phyloP scores from a whole-genome alignment of 169 alveolate genomes.

The Haemoproteus tartakovskyi region DNA sequence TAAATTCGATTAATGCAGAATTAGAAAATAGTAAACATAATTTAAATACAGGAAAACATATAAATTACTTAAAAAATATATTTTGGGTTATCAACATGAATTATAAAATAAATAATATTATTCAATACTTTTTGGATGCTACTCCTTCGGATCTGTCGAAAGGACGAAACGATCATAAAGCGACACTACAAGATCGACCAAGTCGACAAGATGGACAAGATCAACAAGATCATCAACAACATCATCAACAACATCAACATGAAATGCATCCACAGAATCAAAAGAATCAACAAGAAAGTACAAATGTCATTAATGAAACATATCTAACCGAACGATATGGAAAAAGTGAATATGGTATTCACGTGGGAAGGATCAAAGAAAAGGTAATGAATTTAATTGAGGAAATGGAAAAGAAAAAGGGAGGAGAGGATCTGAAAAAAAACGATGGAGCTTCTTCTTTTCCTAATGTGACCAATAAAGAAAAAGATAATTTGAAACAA shows the following conservation, averaged over 20 bases:
- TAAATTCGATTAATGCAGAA: conserved; percentile 41
- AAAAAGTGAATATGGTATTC: too few relatives aligned
- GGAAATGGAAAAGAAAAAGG: neutral
- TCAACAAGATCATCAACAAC: too few relatives aligned
- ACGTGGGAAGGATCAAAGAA: too few relatives aligned
- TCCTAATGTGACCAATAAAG: neutral
- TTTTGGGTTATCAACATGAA: conserved; percentile 62
- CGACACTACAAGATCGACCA: neutral
- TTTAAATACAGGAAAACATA: conserved; percentile 33
- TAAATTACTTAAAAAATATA: conserved; percentile 55
- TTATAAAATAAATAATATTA: conserved; percentile 50
- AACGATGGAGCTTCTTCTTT: neutral
- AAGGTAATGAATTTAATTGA: neutral
- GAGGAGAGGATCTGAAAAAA: neutral
- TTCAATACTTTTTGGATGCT: conserved; percentile 34
- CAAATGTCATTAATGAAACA: too few relatives aligned
- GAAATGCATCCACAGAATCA: neutral
- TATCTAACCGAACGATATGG: neutral
- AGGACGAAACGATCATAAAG: neutral
- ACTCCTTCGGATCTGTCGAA: conserved; percentile 4
- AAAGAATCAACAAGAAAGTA: neutral
- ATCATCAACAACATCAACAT: neutral
- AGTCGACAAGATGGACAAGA: too few relatives aligned
- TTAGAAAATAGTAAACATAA: conserved; percentile 34
- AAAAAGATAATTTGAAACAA: neutral